Evolutionary conservation across 2,329 filamentous ascomycete species (phyloP).

Genomic region (Blumeria graminis): DNA sequence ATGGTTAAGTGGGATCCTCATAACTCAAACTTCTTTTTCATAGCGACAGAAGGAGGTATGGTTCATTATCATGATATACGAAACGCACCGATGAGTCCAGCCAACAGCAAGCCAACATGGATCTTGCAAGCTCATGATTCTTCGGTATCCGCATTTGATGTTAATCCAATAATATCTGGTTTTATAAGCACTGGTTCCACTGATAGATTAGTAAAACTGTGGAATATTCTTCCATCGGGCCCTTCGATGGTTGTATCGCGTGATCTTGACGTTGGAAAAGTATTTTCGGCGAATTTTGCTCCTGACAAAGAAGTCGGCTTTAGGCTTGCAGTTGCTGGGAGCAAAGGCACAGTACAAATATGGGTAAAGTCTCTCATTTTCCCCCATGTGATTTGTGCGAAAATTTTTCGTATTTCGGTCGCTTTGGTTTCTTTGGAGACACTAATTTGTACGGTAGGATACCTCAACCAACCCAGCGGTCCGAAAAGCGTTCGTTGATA

Average conservation of each 20-base stretch:
- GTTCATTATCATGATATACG: constrained; percentile 83
- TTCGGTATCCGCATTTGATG: constrained; percentile 73
- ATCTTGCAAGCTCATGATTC: constrained; percentile 88
- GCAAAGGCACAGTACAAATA: constrained; percentile 75
- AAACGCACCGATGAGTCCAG: constrained; percentile 46
- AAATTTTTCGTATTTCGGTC: neutral
- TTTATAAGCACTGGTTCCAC: constrained; percentile 85
- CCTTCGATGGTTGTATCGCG: constrained; percentile 79
- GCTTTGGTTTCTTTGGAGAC: neutral
- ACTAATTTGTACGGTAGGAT: constrained; percentile 6
- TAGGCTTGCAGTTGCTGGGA: constrained; percentile 77
- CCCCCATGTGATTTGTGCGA: neutral
- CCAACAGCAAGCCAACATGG: constrained; percentile 69
- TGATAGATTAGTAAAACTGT: constrained; percentile 88
- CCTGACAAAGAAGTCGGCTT: constrained; percentile 82
- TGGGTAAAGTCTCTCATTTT: constrained; percentile 41
- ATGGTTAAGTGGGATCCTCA: constrained; percentile 83
- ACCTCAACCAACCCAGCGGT: constrained; percentile 67
- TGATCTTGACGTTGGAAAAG: constrained; percentile 80
- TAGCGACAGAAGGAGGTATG: constrained; percentile 76
- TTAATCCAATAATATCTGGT: constrained; percentile 74
- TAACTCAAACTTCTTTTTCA: constrained; percentile 80
- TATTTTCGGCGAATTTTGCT: constrained; percentile 77
- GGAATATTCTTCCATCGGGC: constrained; percentile 63
- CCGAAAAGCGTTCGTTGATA: constrained; percentile 56